These are phyloP conservation scores for Ceratopteris richardii DNA, from an alignment of 75 land plant genomes.

Conservation along the genomic window DNA sequence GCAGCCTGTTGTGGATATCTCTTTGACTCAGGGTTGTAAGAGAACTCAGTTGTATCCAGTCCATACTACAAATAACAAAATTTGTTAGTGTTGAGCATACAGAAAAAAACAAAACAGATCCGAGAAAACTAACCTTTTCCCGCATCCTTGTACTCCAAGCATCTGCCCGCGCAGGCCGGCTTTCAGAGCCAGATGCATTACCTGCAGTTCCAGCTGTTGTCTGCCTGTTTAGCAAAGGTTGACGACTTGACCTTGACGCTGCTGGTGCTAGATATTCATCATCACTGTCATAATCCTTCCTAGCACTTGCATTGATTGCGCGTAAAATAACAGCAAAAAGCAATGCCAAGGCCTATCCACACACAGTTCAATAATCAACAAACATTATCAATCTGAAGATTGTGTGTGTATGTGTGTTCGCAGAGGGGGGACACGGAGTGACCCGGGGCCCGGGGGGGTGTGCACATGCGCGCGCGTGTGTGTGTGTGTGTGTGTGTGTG, in stretches of 20 bases:
- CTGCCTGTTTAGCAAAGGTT: conserved; percentile 69
- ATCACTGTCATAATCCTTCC: conserved; percentile 88
- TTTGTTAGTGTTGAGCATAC: background rate
- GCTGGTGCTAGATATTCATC: conserved; percentile 61
- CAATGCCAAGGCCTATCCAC: conserved; percentile 64
- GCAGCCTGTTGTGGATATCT: conserved; percentile 36
- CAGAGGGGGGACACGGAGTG: too few species aligned
- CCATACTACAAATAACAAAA: conserved; percentile 59
- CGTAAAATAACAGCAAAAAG: conserved; percentile 65
- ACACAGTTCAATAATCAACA: conserved; percentile 4
- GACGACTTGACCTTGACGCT: conserved; percentile 36
- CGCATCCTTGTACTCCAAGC: conserved; percentile 96
- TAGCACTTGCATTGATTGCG: conserved; percentile 42
- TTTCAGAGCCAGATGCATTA: conserved; percentile 50
- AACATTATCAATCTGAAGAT: too few species aligned
- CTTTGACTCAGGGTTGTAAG: conserved; percentile 86
- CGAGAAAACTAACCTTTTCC: conserved; percentile 56
- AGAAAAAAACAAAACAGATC: conserved; percentile 3
- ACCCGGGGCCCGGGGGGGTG: too few species aligned
- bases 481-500: too few species aligned
- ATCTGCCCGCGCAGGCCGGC: conserved; percentile 66
- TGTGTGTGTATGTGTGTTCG: too few species aligned
- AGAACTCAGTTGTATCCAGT: conserved; percentile 88
- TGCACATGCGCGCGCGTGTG: too few species aligned
- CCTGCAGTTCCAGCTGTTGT: conserved; percentile 41